Percentiles rank a stretch among this genome's conserved stretches.
Evolutionary conservation across 192 early-diverging fungal genomes (phyloP).

Genomic region (Umbelopsis ramanniana): DNA sequence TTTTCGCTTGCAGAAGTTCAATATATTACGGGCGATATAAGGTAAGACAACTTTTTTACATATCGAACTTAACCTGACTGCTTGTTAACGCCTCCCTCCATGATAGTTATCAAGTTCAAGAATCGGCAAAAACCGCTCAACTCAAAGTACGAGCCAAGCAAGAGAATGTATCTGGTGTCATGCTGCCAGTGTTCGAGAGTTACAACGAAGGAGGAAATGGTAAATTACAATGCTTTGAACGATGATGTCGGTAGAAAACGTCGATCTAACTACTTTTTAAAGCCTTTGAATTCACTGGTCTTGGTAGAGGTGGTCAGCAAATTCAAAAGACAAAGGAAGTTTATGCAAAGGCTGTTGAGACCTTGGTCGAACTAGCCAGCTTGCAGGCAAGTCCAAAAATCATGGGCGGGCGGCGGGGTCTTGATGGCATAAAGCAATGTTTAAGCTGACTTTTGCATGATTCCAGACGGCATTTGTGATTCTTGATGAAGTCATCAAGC

Average conservation of each 20-base stretch:
- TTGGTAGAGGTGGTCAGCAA: conserved; percentile 98
- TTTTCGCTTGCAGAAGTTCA: conserved; percentile 98
- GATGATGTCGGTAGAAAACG: background rate
- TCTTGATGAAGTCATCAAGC: conserved; percentile 98
- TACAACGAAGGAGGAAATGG: conserved; percentile 88
- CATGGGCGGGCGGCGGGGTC: too few species aligned
- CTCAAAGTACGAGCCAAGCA: conserved; percentile 89
- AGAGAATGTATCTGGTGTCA: conserved; percentile 98
- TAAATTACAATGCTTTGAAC: conserved; percentile 33
- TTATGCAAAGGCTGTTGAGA: conserved; percentile 93
- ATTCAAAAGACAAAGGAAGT: conserved; percentile 93
- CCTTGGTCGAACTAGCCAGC: conserved; percentile 97
- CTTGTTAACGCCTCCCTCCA: background rate
- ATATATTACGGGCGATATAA: conserved; percentile 96
- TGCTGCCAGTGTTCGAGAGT: conserved; percentile 92
- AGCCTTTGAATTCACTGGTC: conserved; percentile 97
- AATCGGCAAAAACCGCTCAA: conserved; percentile 89
- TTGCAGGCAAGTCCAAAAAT: conserved; percentile 71
- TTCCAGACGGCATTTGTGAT: conserved; percentile 95
- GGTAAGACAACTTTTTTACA: conserved; percentile 44
- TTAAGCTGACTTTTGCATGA: conserved; percentile 12
- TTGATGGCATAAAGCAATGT: background rate
- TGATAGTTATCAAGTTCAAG: conserved; percentile 91
- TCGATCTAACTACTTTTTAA: background rate
- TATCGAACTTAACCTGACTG: background rate